These are phyloP conservation scores for Ophiostoma pallidulum DNA, from an alignment of 2,329 filamentous ascomycete genomes.

Conservation along the genomic window DNA sequence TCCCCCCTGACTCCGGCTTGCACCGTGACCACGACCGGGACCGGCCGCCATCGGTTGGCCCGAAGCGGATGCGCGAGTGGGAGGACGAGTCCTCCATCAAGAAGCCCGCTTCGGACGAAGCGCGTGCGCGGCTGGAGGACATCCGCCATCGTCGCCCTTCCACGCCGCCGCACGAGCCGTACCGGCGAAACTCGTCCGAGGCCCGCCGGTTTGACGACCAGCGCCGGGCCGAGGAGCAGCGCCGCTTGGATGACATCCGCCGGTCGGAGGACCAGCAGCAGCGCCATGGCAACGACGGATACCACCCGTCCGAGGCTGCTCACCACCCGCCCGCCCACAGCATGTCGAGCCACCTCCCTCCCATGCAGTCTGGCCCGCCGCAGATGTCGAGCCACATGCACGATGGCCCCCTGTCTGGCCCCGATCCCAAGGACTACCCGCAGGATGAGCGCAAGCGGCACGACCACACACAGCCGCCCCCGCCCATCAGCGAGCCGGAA, in stretches of 20 bases:
- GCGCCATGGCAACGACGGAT: constrained; percentile 65
- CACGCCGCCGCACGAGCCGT: constrained; percentile 59
- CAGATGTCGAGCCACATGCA: constrained; percentile 45
- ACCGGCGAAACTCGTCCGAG: constrained; percentile 71
- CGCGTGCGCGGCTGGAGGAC: constrained; percentile 76
- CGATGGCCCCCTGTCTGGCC: constrained; percentile 37
- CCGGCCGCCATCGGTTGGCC: constrained; percentile 66
- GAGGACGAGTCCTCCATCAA: constrained; percentile 72
- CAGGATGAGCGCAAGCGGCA: constrained; percentile 46
- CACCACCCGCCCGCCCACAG: constrained; percentile 65
- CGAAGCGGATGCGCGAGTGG: constrained; percentile 88
- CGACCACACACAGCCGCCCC: constrained; percentile 38
- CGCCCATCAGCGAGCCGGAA: constrained; percentile 61
- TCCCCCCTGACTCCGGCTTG: constrained; percentile 57
- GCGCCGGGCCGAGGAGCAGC: constrained; percentile 49
- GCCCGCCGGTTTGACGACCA: constrained; percentile 55
- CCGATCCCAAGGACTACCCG: constrained; percentile 42
- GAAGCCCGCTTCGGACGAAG: constrained; percentile 84
- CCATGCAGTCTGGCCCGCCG: constrained; percentile 52
- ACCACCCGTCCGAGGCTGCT: constrained; percentile 86
- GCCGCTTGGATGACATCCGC: constrained; percentile 47
- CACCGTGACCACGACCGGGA: constrained; percentile 64
- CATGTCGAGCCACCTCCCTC: constrained; percentile 49
- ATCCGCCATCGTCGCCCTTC: constrained; percentile 69
- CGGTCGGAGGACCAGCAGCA: constrained; percentile 48